Evolutionary conservation across 2,329 filamentous ascomycete species (phyloP).

Genomic region (Aspergillus brunneoviolaceus): DNA sequence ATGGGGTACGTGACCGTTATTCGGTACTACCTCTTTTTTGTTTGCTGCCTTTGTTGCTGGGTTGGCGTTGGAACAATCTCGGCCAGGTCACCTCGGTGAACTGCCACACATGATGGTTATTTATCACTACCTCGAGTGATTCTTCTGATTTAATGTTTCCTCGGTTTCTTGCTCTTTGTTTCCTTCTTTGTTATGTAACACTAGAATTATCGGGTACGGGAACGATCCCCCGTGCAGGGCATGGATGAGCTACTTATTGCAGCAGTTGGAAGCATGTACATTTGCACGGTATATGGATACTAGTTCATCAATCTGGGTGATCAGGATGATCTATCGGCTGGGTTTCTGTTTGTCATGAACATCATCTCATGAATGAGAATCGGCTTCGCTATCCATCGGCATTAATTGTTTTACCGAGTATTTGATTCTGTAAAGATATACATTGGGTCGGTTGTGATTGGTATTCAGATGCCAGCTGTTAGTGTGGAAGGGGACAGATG

Average conservation of each 20-base stretch:
- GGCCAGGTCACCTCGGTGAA: background rate
- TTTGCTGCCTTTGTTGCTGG: constrained; percentile 3
- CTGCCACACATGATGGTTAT: constrained; percentile 2
- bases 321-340: background rate
- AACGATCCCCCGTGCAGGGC: background rate
- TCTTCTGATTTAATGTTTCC: background rate
- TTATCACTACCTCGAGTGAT: background rate
- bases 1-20: constrained; percentile 3
- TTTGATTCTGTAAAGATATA: background rate
- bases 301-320: background rate
- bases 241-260: background rate
- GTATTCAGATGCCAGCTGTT: background rate
- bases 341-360: no score
- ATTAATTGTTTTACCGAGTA: background rate
- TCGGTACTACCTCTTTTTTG: background rate
- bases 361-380: background rate
- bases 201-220: background rate
- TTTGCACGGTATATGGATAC: background rate
- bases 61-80: constrained; percentile 10
- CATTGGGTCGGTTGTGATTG: background rate
- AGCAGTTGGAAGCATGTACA: background rate
- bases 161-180: background rate
- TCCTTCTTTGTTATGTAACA: background rate
- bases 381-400: background rate
- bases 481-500: no score